Percentiles rank a stretch among this genome's conserved stretches.
Conservation (phyloP, 768 basidiomycete species). For the Crassisporium funariophilum region DNA sequence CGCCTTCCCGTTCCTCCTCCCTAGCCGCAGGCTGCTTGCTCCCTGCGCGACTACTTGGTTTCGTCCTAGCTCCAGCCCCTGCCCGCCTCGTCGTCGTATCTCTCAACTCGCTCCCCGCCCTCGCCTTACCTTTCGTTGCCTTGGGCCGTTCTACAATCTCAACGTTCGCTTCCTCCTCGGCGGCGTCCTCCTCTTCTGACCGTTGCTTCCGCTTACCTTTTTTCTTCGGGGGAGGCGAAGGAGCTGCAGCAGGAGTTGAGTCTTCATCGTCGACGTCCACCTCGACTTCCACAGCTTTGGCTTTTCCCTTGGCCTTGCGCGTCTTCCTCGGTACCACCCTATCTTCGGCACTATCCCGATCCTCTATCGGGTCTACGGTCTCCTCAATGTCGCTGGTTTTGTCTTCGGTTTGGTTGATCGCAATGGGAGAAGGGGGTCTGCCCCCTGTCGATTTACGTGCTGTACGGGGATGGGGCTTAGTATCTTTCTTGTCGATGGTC, state of each 20-base stretch:
- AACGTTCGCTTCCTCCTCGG: constrained; percentile 27
- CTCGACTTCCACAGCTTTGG: constrained; percentile 18
- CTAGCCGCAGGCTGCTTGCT: constrained; percentile 23
- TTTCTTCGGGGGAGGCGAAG: constrained; percentile 18
- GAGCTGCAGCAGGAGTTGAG: constrained; percentile 22
- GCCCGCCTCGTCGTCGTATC: constrained; percentile 5
- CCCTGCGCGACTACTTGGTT: constrained; percentile 21
- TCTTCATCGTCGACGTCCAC: constrained; percentile 20
- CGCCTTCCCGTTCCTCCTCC: constrained; percentile 25
- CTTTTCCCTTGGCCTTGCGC: constrained; percentile 35
- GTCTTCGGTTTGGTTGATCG: constrained; percentile 3
- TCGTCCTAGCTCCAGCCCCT: constrained; percentile 16
- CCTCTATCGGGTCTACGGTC: constrained; percentile 1
- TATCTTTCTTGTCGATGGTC: neutral
- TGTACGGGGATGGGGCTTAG: constrained; percentile 9
- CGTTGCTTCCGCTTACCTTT: constrained; percentile 40
- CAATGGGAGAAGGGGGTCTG: constrained; percentile 3
- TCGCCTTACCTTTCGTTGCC: constrained; percentile 16
- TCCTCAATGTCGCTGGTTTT: constrained; percentile 14
- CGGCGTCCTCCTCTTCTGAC: constrained; percentile 13
- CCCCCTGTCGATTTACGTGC: constrained; percentile 21
- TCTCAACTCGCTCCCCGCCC: constrained; percentile 9
- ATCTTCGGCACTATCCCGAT: constrained; percentile 4
- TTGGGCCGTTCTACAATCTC: constrained; percentile 23
- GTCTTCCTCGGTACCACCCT: constrained; percentile 13